Percentiles rank a stretch among this genome's conserved stretches.
These are phyloP conservation scores for Fusarium newnesense DNA, from an alignment of 2,329 filamentous ascomycete species.

Conservation along the genomic window DNA sequence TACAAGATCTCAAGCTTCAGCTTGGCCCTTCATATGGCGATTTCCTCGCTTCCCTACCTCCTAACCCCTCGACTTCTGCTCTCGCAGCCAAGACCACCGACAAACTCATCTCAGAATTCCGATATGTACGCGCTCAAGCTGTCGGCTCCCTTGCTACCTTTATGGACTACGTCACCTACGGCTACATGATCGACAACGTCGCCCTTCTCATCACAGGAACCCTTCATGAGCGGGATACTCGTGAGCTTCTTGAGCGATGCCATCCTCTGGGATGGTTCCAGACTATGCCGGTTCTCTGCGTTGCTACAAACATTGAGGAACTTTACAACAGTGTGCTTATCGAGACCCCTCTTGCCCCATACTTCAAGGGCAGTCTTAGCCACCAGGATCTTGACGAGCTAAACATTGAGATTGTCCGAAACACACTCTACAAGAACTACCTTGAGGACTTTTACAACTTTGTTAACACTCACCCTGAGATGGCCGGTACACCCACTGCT, in stretches of 20 bases:
- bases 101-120: constrained; percentile 97
- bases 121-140: constrained; percentile 93
- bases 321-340: constrained; percentile 98
- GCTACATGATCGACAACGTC: constrained; percentile 99
- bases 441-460: constrained; percentile 97
- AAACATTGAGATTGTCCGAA: constrained; percentile 99
- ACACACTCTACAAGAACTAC: constrained; percentile 99
- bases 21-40: constrained; percentile 97
- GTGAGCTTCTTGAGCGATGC: constrained; percentile 93
- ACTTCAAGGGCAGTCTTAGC: constrained; percentile 96
- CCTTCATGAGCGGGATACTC: constrained; percentile 94
- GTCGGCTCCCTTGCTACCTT: constrained; percentile 92
- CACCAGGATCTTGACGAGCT: constrained; percentile 98
- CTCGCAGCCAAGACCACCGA: constrained; percentile 96
- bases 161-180: constrained; percentile 98
- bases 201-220: constrained; percentile 98
- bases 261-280: constrained; percentile 99
- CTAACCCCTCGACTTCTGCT: constrained; percentile 95
- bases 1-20: constrained; percentile 92
- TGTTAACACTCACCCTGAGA: constrained; percentile 87
- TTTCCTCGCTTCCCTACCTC: constrained; percentile 91
- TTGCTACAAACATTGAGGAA: constrained; percentile 98
- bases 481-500: constrained; percentile 87
- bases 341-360: constrained; percentile 93
- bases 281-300: constrained; percentile 97